Percentiles rank a stretch among this genome's conserved stretches.
These are phyloP conservation scores for Colletotrichum paranaense DNA, from an alignment of 2,329 filamentous ascomycete genomes.

Conservation along the genomic window DNA sequence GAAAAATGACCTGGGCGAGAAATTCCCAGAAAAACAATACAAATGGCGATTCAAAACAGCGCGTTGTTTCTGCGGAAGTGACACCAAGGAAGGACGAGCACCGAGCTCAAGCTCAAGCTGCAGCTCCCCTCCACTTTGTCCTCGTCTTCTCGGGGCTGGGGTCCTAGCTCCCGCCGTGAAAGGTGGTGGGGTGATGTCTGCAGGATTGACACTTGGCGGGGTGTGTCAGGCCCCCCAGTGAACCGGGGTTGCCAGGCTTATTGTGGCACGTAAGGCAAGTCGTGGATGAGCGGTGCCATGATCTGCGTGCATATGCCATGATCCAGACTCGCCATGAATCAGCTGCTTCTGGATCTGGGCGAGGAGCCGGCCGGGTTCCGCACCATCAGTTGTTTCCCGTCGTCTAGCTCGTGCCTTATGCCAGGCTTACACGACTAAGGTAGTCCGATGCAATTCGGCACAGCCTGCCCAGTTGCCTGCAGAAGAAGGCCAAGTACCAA, in stretches of 20 bases:
- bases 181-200: conserved; percentile 33
- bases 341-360: conserved; percentile 27
- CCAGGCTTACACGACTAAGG: background rate
- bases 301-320: conserved; percentile 2
- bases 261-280: background rate
- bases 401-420: background rate
- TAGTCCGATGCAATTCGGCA: background rate
- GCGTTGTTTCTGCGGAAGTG: background rate
- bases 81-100: background rate
- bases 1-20: background rate
- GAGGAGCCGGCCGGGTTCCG: conserved; percentile 24
- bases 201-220: conserved; percentile 33
- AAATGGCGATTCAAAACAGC: conserved; percentile 2
- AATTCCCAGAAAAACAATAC: background rate
- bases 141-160: conserved; percentile 13
- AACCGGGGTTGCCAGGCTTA: background rate
- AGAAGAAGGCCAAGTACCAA: background rate
- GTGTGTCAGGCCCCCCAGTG: conserved; percentile 5
- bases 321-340: conserved; percentile 16
- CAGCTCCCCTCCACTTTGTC: background rate
- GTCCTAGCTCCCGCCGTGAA: conserved; percentile 24
- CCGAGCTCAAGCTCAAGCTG: conserved; percentile 2
- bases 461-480: background rate
- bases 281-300: background rate
- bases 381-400: background rate